Evolutionary conservation across 345 rosid genomes (phyloP).

Genomic region (Chamaenerion angustifolium): DNA sequence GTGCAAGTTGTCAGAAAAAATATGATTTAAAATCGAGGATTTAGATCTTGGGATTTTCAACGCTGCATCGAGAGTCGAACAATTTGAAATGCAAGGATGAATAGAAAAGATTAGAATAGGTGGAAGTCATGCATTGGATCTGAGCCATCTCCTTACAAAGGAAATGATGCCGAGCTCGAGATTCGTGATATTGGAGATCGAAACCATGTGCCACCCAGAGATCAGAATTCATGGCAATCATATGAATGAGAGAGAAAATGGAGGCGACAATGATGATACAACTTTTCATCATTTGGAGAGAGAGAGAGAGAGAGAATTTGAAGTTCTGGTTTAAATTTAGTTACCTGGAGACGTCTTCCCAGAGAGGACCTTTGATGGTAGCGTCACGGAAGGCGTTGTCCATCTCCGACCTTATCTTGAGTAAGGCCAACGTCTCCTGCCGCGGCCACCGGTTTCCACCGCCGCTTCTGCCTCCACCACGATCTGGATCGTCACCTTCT

Average conservation of each 20-base stretch:
- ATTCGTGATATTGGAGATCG: constrained; percentile 23
- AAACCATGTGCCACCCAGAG: constrained; percentile 27
- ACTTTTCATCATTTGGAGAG: too few species aligned
- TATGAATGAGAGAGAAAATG: constrained; percentile 10
- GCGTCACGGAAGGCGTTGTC: too few species aligned
- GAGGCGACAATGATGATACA: too few species aligned
- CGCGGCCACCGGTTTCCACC: too few species aligned
- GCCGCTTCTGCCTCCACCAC: too few species aligned
- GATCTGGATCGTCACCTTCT: constrained; percentile 28
- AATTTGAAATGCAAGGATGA: constrained; percentile 8
- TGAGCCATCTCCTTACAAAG: constrained; percentile 14
- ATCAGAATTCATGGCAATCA: background rate
- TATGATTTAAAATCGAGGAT: constrained; percentile 6
- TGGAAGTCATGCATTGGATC: constrained; percentile 47
- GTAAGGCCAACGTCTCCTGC: too few species aligned
- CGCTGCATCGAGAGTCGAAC: constrained; percentile 3
- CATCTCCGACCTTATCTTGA: too few species aligned
- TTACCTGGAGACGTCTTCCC: too few species aligned
- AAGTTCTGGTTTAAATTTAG: too few species aligned
- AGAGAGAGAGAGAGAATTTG: too few species aligned
- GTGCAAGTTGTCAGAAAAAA: background rate
- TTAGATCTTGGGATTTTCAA: constrained; percentile 44
- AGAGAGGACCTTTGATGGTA: too few species aligned
- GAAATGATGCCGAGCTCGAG: constrained; percentile 29
- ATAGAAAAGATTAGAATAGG: constrained; percentile 18